These are phyloP conservation scores for Sindora glabra DNA, from an alignment of 306 rosid species.

Conservation along the genomic window DNA sequence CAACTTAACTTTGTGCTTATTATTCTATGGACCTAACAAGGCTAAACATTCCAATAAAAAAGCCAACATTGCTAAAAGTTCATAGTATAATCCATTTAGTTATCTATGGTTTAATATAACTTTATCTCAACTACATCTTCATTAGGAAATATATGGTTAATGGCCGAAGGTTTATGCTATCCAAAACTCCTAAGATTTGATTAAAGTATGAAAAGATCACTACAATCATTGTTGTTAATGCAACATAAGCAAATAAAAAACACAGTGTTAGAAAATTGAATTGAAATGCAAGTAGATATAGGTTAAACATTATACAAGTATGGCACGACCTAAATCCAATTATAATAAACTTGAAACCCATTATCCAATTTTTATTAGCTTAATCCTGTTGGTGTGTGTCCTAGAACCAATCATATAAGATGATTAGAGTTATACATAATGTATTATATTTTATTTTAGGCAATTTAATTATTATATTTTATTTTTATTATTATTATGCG, in stretches of 20 bases:
- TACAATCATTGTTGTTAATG: conserved; percentile 38
- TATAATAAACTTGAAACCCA: too few relatives aligned
- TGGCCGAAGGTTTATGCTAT: conserved; percentile 57
- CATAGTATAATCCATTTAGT: conserved; percentile 47
- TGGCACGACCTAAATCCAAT: too few relatives aligned
- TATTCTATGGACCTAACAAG: conserved; percentile 48
- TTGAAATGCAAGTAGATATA: conserved; percentile 28
- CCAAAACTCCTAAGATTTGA: conserved; percentile 58
- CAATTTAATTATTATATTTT: too few relatives aligned
- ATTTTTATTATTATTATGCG: too few relatives aligned
- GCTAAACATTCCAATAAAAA: conserved; percentile 38
- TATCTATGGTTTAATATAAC: conserved; percentile 40
- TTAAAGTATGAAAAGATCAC: conserved; percentile 67
- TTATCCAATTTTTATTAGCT: too few relatives aligned
- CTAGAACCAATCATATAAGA: too few relatives aligned
- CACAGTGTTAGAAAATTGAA: conserved; percentile 35
- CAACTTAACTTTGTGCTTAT: conserved; percentile 36
- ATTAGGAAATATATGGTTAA: conserved; percentile 55
- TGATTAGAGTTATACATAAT: too few relatives aligned
- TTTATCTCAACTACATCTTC: conserved; percentile 54
- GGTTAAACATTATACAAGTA: too few relatives aligned
- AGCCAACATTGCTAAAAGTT: conserved; percentile 33
- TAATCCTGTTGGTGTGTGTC: too few relatives aligned
- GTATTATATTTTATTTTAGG: too few relatives aligned
- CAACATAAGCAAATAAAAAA: conserved; percentile 47